Percentiles rank a stretch among this genome's conserved stretches.
Conservation (phyloP, 305 asterid species). For the Fraxinus xanthoxyloides region DNA sequence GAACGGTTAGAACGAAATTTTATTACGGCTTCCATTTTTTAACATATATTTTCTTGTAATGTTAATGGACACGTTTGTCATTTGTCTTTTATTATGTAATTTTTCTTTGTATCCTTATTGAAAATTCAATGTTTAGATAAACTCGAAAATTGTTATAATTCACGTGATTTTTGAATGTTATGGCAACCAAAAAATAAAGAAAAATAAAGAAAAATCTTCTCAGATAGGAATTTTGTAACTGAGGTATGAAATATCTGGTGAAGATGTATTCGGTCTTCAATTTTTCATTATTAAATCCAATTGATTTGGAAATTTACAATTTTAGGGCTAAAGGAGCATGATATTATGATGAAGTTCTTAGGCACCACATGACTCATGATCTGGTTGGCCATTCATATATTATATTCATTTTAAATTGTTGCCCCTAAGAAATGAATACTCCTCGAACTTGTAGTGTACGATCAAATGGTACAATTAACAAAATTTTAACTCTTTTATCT, state of each 20-base stretch:
- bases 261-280: conserved; percentile 5
- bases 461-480: no score
- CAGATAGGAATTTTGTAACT: background rate
- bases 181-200: no score
- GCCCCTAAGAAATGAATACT: no score
- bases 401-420: no score
- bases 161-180: background rate
- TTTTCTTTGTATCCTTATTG: background rate
- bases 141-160: background rate
- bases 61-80: no score
- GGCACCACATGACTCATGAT: background rate
- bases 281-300: background rate
- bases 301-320: background rate
- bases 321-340: background rate
- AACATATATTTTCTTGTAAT: no score
- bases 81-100: background rate
- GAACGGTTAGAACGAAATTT: no score
- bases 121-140: no score
- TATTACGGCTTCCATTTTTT: no score
- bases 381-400: background rate
- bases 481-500: no score
- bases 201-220: background rate
- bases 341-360: background rate
- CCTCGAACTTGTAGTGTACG: no score
- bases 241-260: conserved; percentile 14